Conservation (phyloP, 2,329 filamentous ascomycete species). For the Phialophora tarda region DNA sequence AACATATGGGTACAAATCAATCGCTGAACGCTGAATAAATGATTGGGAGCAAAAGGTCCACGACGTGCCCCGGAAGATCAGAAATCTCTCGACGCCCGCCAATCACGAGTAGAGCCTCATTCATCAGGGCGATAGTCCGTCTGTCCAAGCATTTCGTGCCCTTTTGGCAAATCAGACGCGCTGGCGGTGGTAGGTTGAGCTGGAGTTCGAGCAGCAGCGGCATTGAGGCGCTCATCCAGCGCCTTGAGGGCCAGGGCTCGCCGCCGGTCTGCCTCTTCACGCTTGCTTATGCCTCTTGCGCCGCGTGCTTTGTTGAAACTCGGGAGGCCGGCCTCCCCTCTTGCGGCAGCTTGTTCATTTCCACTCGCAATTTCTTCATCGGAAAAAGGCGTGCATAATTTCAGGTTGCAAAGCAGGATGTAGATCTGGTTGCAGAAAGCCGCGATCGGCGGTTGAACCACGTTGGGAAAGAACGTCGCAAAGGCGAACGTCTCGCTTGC, state of each 20-base stretch:
- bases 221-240: constrained; percentile 86
- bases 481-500: constrained; percentile 96
- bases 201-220: constrained; percentile 67
- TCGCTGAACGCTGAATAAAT: constrained; percentile 2
- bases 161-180: constrained; percentile 40
- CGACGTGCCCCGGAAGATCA: neutral
- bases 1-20: constrained; percentile 4
- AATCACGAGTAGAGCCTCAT: constrained; percentile 18
- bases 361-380: constrained; percentile 76
- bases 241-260: constrained; percentile 88
- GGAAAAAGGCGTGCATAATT: constrained; percentile 84
- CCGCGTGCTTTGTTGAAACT: constrained; percentile 60
- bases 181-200: constrained; percentile 44
- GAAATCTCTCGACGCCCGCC: neutral
- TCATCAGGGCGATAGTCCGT: constrained; percentile 54
- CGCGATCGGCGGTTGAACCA: constrained; percentile 76
- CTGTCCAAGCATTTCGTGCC: constrained; percentile 44
- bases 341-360: constrained; percentile 71
- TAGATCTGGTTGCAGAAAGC: constrained; percentile 77
- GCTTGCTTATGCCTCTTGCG: constrained; percentile 64
- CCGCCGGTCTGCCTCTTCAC: constrained; percentile 89
- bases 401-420: constrained; percentile 72
- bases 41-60: neutral
- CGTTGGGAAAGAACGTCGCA: constrained; percentile 90
- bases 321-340: constrained; percentile 66